These are phyloP conservation scores for Diplodia sapinea DNA, from an alignment of 2,329 filamentous ascomycete genomes.

Conservation along the genomic window DNA sequence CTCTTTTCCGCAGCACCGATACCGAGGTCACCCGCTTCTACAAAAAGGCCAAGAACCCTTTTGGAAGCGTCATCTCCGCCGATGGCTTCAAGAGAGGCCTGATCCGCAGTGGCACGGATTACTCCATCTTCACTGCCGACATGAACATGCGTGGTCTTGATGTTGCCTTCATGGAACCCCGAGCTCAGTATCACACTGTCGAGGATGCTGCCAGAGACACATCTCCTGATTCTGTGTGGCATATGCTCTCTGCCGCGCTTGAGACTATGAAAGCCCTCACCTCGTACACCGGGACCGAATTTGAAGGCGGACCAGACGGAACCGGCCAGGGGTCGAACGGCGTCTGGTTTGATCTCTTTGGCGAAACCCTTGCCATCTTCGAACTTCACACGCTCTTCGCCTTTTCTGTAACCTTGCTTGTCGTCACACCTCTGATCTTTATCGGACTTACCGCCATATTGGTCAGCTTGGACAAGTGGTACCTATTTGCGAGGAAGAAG, in stretches of 20 bases:
- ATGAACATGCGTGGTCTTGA: constrained; percentile 88
- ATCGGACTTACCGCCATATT: constrained; percentile 72
- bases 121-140: constrained; percentile 76
- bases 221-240: constrained; percentile 76
- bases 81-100: constrained; percentile 83
- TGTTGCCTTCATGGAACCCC: constrained; percentile 86
- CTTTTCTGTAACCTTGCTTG: constrained; percentile 80
- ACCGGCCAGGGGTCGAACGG: constrained; percentile 71
- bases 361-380: constrained; percentile 77
- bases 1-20: constrained; percentile 87
- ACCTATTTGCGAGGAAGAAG: constrained; percentile 75
- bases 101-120: constrained; percentile 88
- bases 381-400: constrained; percentile 80
- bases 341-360: constrained; percentile 96
- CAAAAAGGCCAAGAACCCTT: constrained; percentile 72
- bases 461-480: constrained; percentile 78
- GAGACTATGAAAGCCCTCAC: constrained; percentile 75
- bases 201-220: constrained; percentile 86
- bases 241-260: constrained; percentile 88
- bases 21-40: constrained; percentile 84
- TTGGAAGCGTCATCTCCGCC: constrained; percentile 79
- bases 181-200: constrained; percentile 87
- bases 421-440: constrained; percentile 77
- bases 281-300: constrained; percentile 68
- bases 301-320: constrained; percentile 66